Evolutionary conservation across 306 rosid species (phyloP), one percentile per base, ranked within the genome.

Genomic region (Psophocarpus tetragonolobus): DNA sequence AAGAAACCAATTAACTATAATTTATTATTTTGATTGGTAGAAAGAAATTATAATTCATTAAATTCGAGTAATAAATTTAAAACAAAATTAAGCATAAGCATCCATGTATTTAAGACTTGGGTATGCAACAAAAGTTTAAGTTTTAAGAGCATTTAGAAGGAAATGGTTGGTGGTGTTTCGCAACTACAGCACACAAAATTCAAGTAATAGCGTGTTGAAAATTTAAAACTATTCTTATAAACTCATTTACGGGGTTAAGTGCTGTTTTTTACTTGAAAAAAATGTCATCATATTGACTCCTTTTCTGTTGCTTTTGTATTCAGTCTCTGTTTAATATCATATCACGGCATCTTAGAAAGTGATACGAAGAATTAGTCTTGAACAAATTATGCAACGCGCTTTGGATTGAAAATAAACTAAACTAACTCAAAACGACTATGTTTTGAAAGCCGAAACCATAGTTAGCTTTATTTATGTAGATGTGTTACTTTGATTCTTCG

Each of bases 321-420:
- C 18, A 13, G 60, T 62, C 21, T 41, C 51, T 29, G n/a, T 68
- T 3, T 47, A 83, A 27, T 57, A 79, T 61, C 12, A 65, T 61
- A 20, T 58, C 58, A 51, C 8, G 76, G 62, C 26, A 14, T 24
- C 38, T 21, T 15, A 4, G 72, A 77, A 77, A 60, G 42, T 60
- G 66, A 61, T 20, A 2, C 6, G 11, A 78, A 48, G 73, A 85
- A 78, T 62, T 29, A 23, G 86, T 82, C 74, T 12, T 47, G 0
- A 35, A 2, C 41, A 67, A 47, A 78, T 30, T 44, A 17, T 24
- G 73, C 57, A 47, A 85, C 86, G 60, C 84, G 88, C 78, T 82
- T 82, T 78, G 9, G 66, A 44, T 74, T 26, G 13, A 73, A 68
- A 41, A 44, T 50, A n/a, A 48, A 35, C 5, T 30, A 5, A 65